Base-by-base conservation (phyloP, 129 eudicot species). In the Artemisia annua region DNA sequence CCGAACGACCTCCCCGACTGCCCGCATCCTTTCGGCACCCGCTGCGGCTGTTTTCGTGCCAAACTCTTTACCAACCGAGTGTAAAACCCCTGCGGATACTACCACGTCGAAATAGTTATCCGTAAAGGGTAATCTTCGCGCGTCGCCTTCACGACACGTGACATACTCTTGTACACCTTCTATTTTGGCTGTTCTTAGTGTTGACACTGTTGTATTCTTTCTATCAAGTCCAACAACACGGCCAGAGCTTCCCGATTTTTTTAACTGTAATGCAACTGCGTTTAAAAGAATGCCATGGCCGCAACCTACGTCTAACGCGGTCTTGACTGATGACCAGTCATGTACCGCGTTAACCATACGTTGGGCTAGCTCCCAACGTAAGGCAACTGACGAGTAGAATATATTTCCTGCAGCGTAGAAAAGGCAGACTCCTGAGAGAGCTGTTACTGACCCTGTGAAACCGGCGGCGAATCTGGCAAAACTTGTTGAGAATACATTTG, bases 151-250 rank as follows among this genome's bases (percentile, higher is more conserved):
- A 28, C 97, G 79, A 76, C 90, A 91, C 32, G 97, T 91, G 63
- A 91, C 97, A 70, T 91, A 91, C 53, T 91, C 93, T 67, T 91
- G 96, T 1, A 91, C 97, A 1, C 97, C 97, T 74, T 91, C 97
- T 14, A 83, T 46, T 3, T 83, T 79, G 0, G 97, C 97, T 0
- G 96, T 88, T 1, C 86, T 67, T 16, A 91, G 86, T 0, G 91
- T 88, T 55, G 96, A 82, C 3, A 86, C 58, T 11, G 83, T 83
- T 1, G 83, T 80, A 75, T 86, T 74, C 22, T 67, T 73, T 52
- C 83, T 71, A 51, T 78, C 86, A 0, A 90, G 65, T 8, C 97
- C 97, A 6, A 91, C 97, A 1, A 91, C 97, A 11, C 96, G 70
- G 6, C 97, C 97, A 0, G 91, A 86, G 35, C 96, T 86, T 10